phyloP scores from a whole-genome alignment of 305 asterid species.

The Solanum chacoense region DNA sequence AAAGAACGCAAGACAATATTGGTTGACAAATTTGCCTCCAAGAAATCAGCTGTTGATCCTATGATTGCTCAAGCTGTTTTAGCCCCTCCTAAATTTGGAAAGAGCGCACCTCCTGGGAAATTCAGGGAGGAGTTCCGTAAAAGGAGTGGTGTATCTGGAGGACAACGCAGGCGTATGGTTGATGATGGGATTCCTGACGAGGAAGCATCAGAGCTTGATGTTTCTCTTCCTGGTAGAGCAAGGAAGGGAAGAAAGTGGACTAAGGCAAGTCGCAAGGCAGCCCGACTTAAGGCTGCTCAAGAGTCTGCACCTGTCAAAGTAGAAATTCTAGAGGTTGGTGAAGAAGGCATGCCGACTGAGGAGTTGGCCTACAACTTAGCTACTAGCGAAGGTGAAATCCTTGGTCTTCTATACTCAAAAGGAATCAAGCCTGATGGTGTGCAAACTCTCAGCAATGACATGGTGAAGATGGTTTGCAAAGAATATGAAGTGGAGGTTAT shows the following conservation, averaged over 20 bases:
- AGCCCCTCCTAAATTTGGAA: slow-evolving; percentile 69
- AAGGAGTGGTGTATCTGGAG: slow-evolving; percentile 46
- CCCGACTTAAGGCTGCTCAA: slow-evolving; percentile 75
- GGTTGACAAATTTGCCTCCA: slow-evolving; percentile 90
- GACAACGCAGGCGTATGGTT: slow-evolving; percentile 53
- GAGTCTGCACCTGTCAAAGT: slow-evolving; percentile 90
- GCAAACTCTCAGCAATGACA: slow-evolving; percentile 81
- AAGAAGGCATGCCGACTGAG: slow-evolving; percentile 84
- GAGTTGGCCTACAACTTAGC: slow-evolving; percentile 85
- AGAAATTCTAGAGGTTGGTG: slow-evolving; percentile 88
- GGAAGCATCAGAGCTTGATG: slow-evolving; percentile 59
- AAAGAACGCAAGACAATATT: slow-evolving; percentile 83
- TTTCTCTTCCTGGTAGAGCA: slow-evolving; percentile 66
- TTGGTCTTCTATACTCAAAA: slow-evolving; percentile 62
- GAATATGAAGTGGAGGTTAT: slow-evolving; percentile 88
- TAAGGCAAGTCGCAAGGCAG: slow-evolving; percentile 97
- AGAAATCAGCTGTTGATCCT: slow-evolving; percentile 77
- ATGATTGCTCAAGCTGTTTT: slow-evolving; percentile 62
- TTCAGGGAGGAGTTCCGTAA: slow-evolving; percentile 63
- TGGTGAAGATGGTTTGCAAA: slow-evolving; percentile 95
- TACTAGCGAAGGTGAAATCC: slow-evolving; percentile 81
- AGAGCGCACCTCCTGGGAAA: slow-evolving; percentile 52
- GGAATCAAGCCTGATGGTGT: slow-evolving; percentile 97
- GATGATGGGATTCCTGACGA: slow-evolving; percentile 39
- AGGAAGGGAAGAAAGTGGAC: slow-evolving; percentile 97